Evolutionary conservation across 2,329 filamentous ascomycete genomes (phyloP), one percentile per base, ranked within the genome.

Genomic region (Colletotrichum sp.): DNA sequence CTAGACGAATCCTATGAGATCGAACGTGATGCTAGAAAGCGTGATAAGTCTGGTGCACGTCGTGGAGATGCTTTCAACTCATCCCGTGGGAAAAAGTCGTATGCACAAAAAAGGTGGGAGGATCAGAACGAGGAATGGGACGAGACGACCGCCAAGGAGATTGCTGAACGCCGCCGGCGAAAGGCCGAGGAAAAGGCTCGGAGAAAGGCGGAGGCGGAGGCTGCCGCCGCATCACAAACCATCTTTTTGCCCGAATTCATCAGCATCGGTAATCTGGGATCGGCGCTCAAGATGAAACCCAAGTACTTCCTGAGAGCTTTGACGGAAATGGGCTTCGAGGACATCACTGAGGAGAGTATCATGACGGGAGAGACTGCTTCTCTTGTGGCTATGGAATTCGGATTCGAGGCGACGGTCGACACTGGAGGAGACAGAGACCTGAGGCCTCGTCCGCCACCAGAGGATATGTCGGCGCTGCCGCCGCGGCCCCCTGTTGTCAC

Each of bases 211-310:
- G 83, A 85, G 75, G 83, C 82, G 66, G 82, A 82, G 83, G 39
- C 91, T 89, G 2, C 86, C 85, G 64, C 71, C 85, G 64, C 71
- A 5, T 32, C 70, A 7, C 75, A 65, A 27, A 77, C 67, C 2
- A 94, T 99, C 61, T 91, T 93, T 69, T 87, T 99, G 27, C 97
- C 97, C 0, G 95, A 98, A 81, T 98, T 95, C 80, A 97, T 99
- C 84, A 97, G 92, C 80, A 93, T 98, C n/a, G 90, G 91, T 12
- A 95, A 96, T 78, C 86, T 99, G 55, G 95, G 96, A 6, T 89
- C 92, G 76, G 91, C 94, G 6, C 87, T 98, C 27, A 93, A 93
- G 76, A 89, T 98, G 34, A 91, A 92, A 55, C 88, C 92, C 1
- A 90, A 94, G 16, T 86, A 92, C 5, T 98, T 99, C 79, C 86